A percentile compares a stretch with the other conserved stretches of the same genome.
These are phyloP conservation scores for Arabidopsis suecica DNA, from an alignment of 345 rosid species.

Conservation along the genomic window DNA sequence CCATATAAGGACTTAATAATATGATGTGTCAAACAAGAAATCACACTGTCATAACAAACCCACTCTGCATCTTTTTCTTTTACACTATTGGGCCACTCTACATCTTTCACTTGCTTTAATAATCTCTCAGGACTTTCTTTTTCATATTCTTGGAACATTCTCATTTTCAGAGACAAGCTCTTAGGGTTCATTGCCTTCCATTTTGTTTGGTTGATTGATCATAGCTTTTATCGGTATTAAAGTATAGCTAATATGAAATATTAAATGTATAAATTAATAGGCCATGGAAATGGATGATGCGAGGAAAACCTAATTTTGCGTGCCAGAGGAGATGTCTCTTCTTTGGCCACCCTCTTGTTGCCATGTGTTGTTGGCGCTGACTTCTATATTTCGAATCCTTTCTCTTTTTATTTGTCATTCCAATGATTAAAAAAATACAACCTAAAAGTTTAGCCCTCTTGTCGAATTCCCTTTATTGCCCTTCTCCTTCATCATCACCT, in stretches of 20 bases:
- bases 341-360: constrained; percentile 37
- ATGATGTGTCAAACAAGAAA: constrained; percentile 34
- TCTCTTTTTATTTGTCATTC: constrained; percentile 36
- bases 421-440: constrained; percentile 32
- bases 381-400: constrained; percentile 38
- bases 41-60: constrained; percentile 23
- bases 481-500: constrained; percentile 39
- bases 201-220: constrained; percentile 35
- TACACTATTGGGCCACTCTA: neutral
- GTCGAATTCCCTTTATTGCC: constrained; percentile 27
- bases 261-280: constrained; percentile 14
- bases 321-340: constrained; percentile 40
- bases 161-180: constrained; percentile 10
- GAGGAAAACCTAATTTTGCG: constrained; percentile 39
- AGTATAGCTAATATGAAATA: constrained; percentile 14
- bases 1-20: constrained; percentile 24
- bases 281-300: constrained; percentile 43
- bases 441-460: constrained; percentile 30
- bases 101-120: constrained; percentile 25
- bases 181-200: constrained; percentile 31
- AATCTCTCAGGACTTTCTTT: neutral
- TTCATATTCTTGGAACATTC: constrained; percentile 12
- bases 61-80: constrained; percentile 31
- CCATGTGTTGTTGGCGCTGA: constrained; percentile 50
- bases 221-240: constrained; percentile 11